These are phyloP conservation scores for Hermanozyma aechmeae DNA, from an alignment of 805 yeast species.

Conservation along the genomic window DNA sequence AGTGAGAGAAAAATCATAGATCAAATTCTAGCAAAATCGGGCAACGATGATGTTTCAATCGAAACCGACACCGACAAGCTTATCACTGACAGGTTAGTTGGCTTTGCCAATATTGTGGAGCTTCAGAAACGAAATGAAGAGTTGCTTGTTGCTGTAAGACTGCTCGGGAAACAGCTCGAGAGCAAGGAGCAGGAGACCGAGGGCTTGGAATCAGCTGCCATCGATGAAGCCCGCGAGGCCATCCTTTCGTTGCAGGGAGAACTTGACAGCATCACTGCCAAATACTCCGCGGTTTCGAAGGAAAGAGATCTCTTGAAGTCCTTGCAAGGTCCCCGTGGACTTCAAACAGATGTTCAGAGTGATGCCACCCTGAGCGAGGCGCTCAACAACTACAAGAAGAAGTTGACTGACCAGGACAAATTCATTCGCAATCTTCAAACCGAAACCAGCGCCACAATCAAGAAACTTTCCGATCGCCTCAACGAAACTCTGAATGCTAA, in stretches of 20 bases:
- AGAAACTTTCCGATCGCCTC: constrained; percentile 34
- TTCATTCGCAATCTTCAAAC: constrained; percentile 20
- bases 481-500: constrained; percentile 15
- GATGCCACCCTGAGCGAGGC: constrained; percentile 10
- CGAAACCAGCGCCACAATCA: constrained; percentile 35
- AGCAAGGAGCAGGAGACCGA: constrained; percentile 40
- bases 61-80: constrained; percentile 63
- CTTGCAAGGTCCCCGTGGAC: too few species aligned
- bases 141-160: constrained; percentile 57
- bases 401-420: constrained; percentile 29
- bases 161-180: constrained; percentile 65
- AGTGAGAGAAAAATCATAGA: constrained; percentile 61
- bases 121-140: constrained; percentile 70
- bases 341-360: neutral
- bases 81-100: constrained; percentile 65
- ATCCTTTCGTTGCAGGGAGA: constrained; percentile 54
- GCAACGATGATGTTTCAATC: constrained; percentile 14
- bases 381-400: constrained; percentile 22
- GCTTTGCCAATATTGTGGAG: constrained; percentile 58
- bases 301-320: constrained; percentile 63
- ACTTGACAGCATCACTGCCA: constrained; percentile 40
- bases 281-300: constrained; percentile 43
- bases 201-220: constrained; percentile 37
- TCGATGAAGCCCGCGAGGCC: constrained; percentile 61
- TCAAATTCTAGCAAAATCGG: constrained; percentile 36